Base-by-base conservation (phyloP, 768 basidiomycete species). In the Agrocybe praecox region DNA sequence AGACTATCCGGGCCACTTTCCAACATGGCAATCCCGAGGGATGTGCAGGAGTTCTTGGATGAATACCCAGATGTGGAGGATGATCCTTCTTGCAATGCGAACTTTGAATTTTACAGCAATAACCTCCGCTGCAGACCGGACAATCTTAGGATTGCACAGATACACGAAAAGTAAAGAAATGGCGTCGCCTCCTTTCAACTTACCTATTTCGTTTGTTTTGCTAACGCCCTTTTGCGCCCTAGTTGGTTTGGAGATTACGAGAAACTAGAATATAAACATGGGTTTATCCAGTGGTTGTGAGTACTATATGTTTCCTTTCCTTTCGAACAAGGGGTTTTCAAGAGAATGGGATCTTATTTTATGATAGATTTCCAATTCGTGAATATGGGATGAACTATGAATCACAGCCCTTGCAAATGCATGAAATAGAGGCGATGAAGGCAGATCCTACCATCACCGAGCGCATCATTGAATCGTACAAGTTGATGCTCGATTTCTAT, bases 281-380 rank as follows among this genome's bases (percentile, higher is more conserved):
- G 84, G 1, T 91, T 81, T 67, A 87, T 92, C 44, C 90, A 92
- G 65, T 92, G 90, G 89, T 68, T 92, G 86, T 90, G 72, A 64
- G 89, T 66, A 19, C 3, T 24, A n/a, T n/a, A n/a, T 32, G 22
- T 23, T 10, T 32, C 24, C 26, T 17, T 22, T 17, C 44, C 33
- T 48, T 26, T 56, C 22, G 26, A 18, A 24, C 24, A 14, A 18
- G 23, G n/a, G 43, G 9, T 44, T 19, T 21, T 10, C 29, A 21
- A 54, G 21, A 21, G 47, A n/a, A 26, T 50, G 21, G 26, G 33
- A 43, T 54, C 48, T 44, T 29, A 55, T 46, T 11, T 49, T n/a
- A 24, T 29, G 23, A 33, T 65, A 90, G 87, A 62, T 89, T 90
- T 61, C 89, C 90, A 26, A 87, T 90, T 60, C 83, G 81, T 63